Base-by-base conservation (phyloP, 371 early-diverging fungal species). In the Apophysomyces ossiformis region DNA sequence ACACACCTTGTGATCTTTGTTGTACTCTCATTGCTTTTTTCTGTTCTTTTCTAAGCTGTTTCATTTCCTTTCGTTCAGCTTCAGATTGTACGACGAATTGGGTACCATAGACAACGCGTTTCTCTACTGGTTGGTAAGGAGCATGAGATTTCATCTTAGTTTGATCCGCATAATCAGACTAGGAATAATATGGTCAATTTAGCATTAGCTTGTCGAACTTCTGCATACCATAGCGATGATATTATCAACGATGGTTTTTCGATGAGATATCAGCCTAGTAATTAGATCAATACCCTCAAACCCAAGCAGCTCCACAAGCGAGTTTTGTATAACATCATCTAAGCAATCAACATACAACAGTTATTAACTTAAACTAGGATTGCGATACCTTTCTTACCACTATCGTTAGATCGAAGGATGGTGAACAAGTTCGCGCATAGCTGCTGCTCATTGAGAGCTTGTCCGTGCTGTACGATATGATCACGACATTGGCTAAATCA, bases 241-340 rank as follows among this genome's bases (percentile, higher is more conserved):
- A 67, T 85, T 85, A 37, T 77, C 77, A 12, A 85, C 84, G 50
- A 86, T 77, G 12, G 69, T 73, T 1, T 72, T 62, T 13, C 88
- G 78, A 67, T 85, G 77, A 4, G 81, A 66, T 11, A 90, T 71
- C 5, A 90, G 68, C 0, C 70, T 76, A 0, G 84, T 75, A 32
- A 92, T 83, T 45, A 93, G 84, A 41, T 92, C 90, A 46, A 94
- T 72, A 26, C 86, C 86, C 37, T 91, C 90, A 68, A 79, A 92
- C 1, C 95, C 95, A n/a, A 94, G 76, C 0, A 91, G 71, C 67
- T 94, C 93, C 5, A 94, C 82, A 18, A 94, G 75, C 37, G 77
- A 71, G 12, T 74, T 81, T 65, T 92, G 89, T 39, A 91, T 87
- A 41, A 73, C 83, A 47, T 88, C 87, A 65, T 89, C 89, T 81